These are phyloP conservation scores for Hypoxylon sp. DNA, from an alignment of 2,329 filamentous ascomycete species.

Conservation along the genomic window DNA sequence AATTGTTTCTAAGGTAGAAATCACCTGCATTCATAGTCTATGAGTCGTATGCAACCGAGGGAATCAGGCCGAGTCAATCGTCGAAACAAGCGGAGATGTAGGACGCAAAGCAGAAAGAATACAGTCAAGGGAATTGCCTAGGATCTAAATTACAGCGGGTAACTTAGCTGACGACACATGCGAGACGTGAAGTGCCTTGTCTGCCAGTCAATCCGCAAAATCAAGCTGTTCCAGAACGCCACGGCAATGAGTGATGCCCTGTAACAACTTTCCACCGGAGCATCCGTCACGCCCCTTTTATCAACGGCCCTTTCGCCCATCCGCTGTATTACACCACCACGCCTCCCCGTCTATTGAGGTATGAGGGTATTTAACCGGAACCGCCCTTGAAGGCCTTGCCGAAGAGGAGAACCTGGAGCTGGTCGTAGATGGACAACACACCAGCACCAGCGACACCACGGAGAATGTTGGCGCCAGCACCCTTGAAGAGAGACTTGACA, in stretches of 20 bases:
- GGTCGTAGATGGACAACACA: constrained; percentile 99
- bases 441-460: constrained; percentile 99
- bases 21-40: constrained; percentile 55
- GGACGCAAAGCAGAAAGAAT: constrained; percentile 57
- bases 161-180: constrained; percentile 64
- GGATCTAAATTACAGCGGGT: constrained; percentile 76
- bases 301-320: constrained; percentile 56
- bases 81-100: constrained; percentile 55
- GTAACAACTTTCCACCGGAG: constrained; percentile 61
- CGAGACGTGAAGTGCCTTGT: constrained; percentile 58
- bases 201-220: constrained; percentile 55
- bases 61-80: constrained; percentile 49
- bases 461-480: constrained; percentile 99
- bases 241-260: constrained; percentile 56
- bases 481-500: constrained; percentile 99
- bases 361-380: constrained; percentile 63
- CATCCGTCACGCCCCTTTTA: constrained; percentile 63
- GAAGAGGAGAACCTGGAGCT: constrained; percentile 99
- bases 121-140: constrained; percentile 69
- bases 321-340: constrained; percentile 57
- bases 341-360: constrained; percentile 61
- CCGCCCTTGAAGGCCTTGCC: constrained; percentile 96
- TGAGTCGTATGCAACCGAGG: constrained; percentile 58
- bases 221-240: constrained; percentile 58
- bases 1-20: constrained; percentile 40